phyloP scores from a whole-genome alignment of 2,329 filamentous ascomycete species.

The Pseudopyrenochaeta lycopersici region DNA sequence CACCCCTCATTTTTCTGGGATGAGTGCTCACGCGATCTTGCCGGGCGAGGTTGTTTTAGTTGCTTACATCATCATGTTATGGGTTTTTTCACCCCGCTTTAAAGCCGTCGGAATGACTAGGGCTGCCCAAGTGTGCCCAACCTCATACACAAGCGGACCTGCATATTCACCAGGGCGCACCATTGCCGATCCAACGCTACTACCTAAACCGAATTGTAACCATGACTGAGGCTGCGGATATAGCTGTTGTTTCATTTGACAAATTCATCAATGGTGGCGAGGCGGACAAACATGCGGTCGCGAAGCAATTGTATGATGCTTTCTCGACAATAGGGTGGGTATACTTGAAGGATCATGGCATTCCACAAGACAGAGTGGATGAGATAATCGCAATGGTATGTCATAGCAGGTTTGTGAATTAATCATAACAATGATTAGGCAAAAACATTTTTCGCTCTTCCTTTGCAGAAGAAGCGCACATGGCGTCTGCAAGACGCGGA shows the following conservation, averaged over 20 bases:
- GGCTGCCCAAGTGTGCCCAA: too few species aligned
- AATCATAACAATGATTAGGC: conserved; percentile 21
- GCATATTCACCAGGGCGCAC: too few species aligned
- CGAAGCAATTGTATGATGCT: conserved; percentile 48
- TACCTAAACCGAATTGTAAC: too few species aligned
- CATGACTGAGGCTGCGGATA: conserved; percentile 25
- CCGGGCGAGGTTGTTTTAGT: too few species aligned
- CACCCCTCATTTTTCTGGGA: too few species aligned
- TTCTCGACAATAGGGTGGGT: conserved; percentile 54
- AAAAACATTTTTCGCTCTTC: conserved; percentile 48
- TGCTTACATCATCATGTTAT: too few species aligned
- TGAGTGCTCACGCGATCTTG: too few species aligned
- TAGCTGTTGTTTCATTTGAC: conserved; percentile 36
- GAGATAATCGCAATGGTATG: conserved; percentile 37
- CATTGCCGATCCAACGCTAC: too few species aligned
- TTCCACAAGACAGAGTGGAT: conserved; percentile 44
- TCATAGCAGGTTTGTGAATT: neutral
- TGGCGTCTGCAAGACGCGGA: conserved; percentile 50
- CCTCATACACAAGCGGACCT: too few species aligned
- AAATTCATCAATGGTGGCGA: conserved; percentile 31
- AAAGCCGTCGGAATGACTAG: too few species aligned
- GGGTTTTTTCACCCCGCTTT: too few species aligned
- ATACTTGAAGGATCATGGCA: conserved; percentile 53
- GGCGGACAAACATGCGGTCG: conserved; percentile 28
- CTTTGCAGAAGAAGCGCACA: conserved; percentile 40